Evolutionary conservation across 305 asterid genomes (phyloP), one percentile per base, ranked within the genome.

Genomic region (Euphrasia arctica): DNA sequence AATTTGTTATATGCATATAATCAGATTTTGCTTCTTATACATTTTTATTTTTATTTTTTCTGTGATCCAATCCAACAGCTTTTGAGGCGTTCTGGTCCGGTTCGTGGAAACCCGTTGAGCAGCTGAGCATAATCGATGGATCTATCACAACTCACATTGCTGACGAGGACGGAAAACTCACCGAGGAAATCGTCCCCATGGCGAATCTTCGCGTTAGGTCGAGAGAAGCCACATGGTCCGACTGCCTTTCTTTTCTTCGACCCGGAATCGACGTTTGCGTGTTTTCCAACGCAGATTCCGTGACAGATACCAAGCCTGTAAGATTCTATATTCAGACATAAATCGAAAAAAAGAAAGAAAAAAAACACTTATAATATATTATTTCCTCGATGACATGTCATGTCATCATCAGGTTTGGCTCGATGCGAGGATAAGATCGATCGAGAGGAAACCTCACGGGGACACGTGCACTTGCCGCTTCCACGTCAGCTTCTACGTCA

Each of bases 261-360:
- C 96, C 84, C 6, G 98, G 95, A 45, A 58, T 89, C n/a, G 98
- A 89, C 66, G 71, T 90, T 43, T 89, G 90, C 70, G 87, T 83
- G 61, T 80, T 82, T 22, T 54, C 83, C 7, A 34, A 58, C 28
- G 56, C 80, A 18, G 78, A 70, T 34, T 78, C 73, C 27, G 27
- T 31, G 79, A 82, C 64, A 55, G 8, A 27, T 55, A 12, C 12
- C 42, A 5, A 3, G 42, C 60, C 42, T 10, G 60, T 55, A 55
- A 55, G 60, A 28, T 55, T 28, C 14, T 28, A 9, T 10, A 47
- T 12, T 47, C 5, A n/a, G 5, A 47, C n/a, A 2, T 47, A 47
- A 12, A 47, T 47, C 52, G 18, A 47, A 12, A 25, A 25, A 25
- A 25, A 25, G 22, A 18, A 18, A 18, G 22, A 18, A 25, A 25